Evolutionary conservation across 208 protist genomes (phyloP).

Genomic region (Wallacemonas sp.): DNA sequence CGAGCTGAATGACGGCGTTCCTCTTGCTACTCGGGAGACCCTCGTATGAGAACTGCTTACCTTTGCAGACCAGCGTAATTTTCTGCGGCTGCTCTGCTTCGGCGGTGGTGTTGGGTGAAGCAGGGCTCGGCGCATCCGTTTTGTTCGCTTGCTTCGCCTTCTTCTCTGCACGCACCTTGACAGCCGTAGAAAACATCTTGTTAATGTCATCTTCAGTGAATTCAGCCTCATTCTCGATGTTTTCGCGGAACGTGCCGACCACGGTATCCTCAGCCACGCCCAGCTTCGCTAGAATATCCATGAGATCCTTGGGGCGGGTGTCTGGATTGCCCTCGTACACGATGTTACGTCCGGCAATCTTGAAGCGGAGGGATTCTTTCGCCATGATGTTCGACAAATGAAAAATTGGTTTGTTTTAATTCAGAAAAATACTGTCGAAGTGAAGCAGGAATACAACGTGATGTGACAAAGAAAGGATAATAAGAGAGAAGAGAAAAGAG

Average conservation of each 20-base stretch:
- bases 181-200: conserved; percentile 39
- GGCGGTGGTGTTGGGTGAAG: conserved; percentile 9
- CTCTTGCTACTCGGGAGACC: conserved; percentile 66
- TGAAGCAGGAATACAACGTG: background rate
- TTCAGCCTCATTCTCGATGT: conserved; percentile 50
- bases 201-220: conserved; percentile 61
- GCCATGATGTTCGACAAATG: conserved; percentile 35
- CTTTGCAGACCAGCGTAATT: conserved; percentile 61
- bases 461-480: conserved; percentile 1
- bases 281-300: conserved; percentile 82
- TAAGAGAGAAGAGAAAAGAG: conserved; percentile 11
- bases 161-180: conserved; percentile 45
- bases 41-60: conserved; percentile 74
- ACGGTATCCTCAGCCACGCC: conserved; percentile 41
- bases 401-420: conserved; percentile 18
- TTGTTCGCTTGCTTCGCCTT: conserved; percentile 27
- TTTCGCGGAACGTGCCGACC: conserved; percentile 63
- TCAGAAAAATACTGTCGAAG: background rate
- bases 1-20: conserved; percentile 68
- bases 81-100: conserved; percentile 54
- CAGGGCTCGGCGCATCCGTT: background rate
- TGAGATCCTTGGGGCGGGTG: conserved; percentile 65
- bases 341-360: conserved; percentile 55
- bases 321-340: conserved; percentile 72
- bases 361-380: conserved; percentile 75